Evolutionary conservation across 176 grass and related monocot genomes (phyloP).

Genomic region (Oryza australiensis): DNA sequence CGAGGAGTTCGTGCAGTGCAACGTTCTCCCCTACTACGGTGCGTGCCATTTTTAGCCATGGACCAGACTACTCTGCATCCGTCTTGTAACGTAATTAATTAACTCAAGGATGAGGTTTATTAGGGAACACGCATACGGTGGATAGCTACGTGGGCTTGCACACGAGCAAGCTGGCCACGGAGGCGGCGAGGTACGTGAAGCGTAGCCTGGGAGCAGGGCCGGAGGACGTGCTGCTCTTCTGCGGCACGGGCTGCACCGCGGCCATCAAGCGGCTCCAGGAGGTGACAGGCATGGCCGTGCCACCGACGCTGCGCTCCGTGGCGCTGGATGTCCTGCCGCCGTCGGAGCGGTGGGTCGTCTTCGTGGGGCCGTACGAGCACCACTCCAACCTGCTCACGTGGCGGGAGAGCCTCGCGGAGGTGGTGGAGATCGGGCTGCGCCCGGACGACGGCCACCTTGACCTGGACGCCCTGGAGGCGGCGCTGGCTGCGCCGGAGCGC

Average conservation of each 20-base stretch:
- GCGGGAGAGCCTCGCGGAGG: conserved; percentile 66
- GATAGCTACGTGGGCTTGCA: conserved; percentile 77
- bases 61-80: not conserved
- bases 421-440: conserved; percentile 53
- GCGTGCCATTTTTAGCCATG: not conserved
- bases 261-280: conserved; percentile 64
- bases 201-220: conserved; percentile 47
- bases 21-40: conserved; percentile 80
- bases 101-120: not conserved
- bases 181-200: conserved; percentile 61
- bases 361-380: conserved; percentile 74
- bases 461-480: conserved; percentile 41
- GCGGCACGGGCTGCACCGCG: conserved; percentile 46
- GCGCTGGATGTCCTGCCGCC: conserved; percentile 37
- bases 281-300: conserved; percentile 51
- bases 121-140: conserved; percentile 71
- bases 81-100: not conserved
- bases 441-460: conserved; percentile 41
- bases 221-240: conserved; percentile 50
- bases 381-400: conserved; percentile 86
- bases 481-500: conserved; percentile 28
- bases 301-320: conserved; percentile 32
- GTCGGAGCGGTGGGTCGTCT: conserved; percentile 64
- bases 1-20: conserved; percentile 57
- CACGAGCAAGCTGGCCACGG: conserved; percentile 43